A percentile compares a stretch with the other conserved stretches of the same genome.
phyloP scores from a whole-genome alignment of 2,329 filamentous ascomycete genomes.

The Alternaria infectoria region DNA sequence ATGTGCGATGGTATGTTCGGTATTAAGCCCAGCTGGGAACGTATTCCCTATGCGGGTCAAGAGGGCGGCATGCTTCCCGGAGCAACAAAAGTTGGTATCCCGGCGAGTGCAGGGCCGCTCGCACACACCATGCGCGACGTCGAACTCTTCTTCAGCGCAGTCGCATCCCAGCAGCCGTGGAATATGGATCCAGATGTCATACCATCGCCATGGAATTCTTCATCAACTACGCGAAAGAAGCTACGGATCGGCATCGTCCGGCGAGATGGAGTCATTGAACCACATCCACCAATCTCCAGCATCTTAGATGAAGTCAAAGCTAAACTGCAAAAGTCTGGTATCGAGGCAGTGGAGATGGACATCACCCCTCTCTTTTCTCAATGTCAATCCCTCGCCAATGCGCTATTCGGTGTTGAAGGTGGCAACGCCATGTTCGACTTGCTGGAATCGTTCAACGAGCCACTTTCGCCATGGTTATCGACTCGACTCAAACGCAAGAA shows the following conservation, averaged over 20 bases:
- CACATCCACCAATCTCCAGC: slow-evolving; percentile 58
- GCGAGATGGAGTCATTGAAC: slow-evolving; percentile 58
- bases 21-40: slow-evolving; percentile 53
- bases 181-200: slow-evolving; percentile 53
- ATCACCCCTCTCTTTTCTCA: slow-evolving; percentile 60
- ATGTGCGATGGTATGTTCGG: slow-evolving; percentile 59
- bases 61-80: slow-evolving; percentile 56
- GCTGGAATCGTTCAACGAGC: slow-evolving; percentile 62
- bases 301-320: slow-evolving; percentile 55
- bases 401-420: slow-evolving; percentile 66
- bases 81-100: slow-evolving; percentile 53
- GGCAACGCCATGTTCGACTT: slow-evolving; percentile 62
- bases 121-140: slow-evolving; percentile 58
- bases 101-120: slow-evolving; percentile 55
- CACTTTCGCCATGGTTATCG: slow-evolving; percentile 66
- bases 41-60: slow-evolving; percentile 61
- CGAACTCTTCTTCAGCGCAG: slow-evolving; percentile 60
- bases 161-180: slow-evolving; percentile 62
- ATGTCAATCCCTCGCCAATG: slow-evolving; percentile 63
- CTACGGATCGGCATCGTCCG: slow-evolving; percentile 57
- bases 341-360: slow-evolving; percentile 66
- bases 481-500: slow-evolving; percentile 58
- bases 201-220: slow-evolving; percentile 48
- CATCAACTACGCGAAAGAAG: slow-evolving; percentile 28
- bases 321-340: slow-evolving; percentile 44